Percentiles rank a stretch among this genome's conserved stretches.
Evolutionary conservation across 1,139 yeast species (phyloP).

Genomic region (Blastobotrys persicus): DNA sequence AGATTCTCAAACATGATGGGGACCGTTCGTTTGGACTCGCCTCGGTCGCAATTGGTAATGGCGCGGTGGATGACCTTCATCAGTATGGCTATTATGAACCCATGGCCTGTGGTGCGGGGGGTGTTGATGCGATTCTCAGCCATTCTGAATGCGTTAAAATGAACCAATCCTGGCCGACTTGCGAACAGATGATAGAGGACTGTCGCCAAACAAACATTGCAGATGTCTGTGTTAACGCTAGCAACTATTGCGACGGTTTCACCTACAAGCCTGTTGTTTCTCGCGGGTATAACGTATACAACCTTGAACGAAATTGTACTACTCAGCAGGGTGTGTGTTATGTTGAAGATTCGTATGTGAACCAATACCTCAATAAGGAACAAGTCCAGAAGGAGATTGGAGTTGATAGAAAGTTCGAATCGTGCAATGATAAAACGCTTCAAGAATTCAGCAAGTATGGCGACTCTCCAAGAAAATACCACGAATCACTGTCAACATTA

Average conservation of each 20-base stretch:
- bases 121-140: neutral
- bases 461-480: neutral
- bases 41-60: slow-evolving; percentile 92
- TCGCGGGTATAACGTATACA: neutral
- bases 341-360: slow-evolving; percentile 63
- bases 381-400: slow-evolving; percentile 79
- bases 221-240: neutral
- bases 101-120: neutral
- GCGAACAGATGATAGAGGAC: neutral
- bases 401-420: slow-evolving; percentile 51
- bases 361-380: slow-evolving; percentile 63
- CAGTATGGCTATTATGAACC: slow-evolving; percentile 78
- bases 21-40: slow-evolving; percentile 79
- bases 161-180: neutral
- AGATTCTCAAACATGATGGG: slow-evolving; percentile 64
- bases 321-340: slow-evolving; percentile 52
- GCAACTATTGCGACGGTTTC: neutral
- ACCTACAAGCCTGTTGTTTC: neutral
- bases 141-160: neutral
- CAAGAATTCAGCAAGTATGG: neutral
- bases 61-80: slow-evolving; percentile 86
- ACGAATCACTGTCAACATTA: neutral
- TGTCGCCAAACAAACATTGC: neutral
- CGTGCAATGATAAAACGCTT: neutral
- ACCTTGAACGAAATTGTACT: neutral